These are phyloP conservation scores for Fusarium sterilihyphosum DNA, from an alignment of 2,329 filamentous ascomycete genomes.

Conservation along the genomic window DNA sequence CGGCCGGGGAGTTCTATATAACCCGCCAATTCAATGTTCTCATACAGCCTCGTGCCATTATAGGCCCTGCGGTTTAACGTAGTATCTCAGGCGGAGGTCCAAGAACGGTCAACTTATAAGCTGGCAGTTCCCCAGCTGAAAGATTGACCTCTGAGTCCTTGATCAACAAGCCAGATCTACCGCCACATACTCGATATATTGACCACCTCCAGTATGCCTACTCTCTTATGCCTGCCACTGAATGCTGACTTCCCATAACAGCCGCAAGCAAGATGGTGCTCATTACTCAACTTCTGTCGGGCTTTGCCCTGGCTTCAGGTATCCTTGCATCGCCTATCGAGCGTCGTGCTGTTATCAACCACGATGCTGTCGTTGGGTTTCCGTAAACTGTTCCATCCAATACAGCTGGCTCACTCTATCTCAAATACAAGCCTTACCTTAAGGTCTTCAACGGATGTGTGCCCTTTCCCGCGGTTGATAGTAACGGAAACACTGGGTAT, in stretches of 20 bases:
- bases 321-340: constrained; percentile 40
- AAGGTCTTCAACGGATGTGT: constrained; percentile 69
- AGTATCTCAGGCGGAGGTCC: constrained; percentile 3
- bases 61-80: constrained; percentile 24
- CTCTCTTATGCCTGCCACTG: background rate
- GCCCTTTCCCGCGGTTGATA: constrained; percentile 70
- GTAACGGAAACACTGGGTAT: constrained; percentile 60
- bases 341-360: constrained; percentile 44
- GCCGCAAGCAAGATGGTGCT: constrained; percentile 28
- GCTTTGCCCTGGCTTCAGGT: constrained; percentile 28
- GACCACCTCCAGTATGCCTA: background rate
- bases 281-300: constrained; percentile 31
- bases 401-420: constrained; percentile 43
- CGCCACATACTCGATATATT: background rate
- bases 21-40: constrained; percentile 40
- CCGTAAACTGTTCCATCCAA: constrained; percentile 45
- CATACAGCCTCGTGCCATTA: constrained; percentile 22
- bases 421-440: constrained; percentile 50
- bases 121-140: background rate
- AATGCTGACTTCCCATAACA: background rate
- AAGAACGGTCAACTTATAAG: constrained; percentile 20
- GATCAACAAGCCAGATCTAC: background rate
- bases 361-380: constrained; percentile 48
- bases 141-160: background rate
- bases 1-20: constrained; percentile 21